Base-by-base conservation (phyloP, 352 stramenopile genomes). In the Globisporangium iwayamae region DNA sequence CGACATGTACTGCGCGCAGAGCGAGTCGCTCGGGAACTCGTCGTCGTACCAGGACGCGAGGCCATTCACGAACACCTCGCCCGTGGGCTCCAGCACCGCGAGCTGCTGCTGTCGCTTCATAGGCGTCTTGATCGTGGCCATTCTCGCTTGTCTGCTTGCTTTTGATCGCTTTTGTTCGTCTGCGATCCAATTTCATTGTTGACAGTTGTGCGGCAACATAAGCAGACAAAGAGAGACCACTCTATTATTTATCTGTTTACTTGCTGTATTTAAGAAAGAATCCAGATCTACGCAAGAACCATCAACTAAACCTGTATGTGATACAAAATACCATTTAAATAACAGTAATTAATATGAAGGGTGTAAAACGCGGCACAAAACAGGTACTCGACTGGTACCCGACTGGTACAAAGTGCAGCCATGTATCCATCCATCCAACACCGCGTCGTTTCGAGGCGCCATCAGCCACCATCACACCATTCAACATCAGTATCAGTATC, bases 1-100 rank as follows among this genome's bases (percentile, higher is more conserved):
- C 13, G 80, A 78, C 76, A 95, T 80, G 60, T 83, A 62, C 52
- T 57, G 58, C 25, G 63, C 73, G 22, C 90, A 63, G 32, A 66
- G 52, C 28, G 71, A 72, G 34, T 68, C 62, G n/a, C 73, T 63
- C 2, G 84, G 81, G 59, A 84, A 95, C 38, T 83, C 75, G 22
- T 93, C 84, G 51, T 93, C 87, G 63, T 93, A 95, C 48, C 74
- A 71, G 38, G 74, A 89, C 25, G 87, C 77, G 18, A 95, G 78
- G 4, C 84, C 87, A 63, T 91, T 93, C 20, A 93, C 82, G 62
- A 92, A 93, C 8, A 90, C 52, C 46, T 92, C 82, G n/a, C 85
- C 85, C 51, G 59, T 86, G 11, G 82, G 82, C 69, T 79, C 59
- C 28, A 93, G 76, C 56, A 76, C 59, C 25, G 80, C 82, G 56